phyloP scores from a whole-genome alignment of 768 basidiomycete species.

The Mycena venus region DNA sequence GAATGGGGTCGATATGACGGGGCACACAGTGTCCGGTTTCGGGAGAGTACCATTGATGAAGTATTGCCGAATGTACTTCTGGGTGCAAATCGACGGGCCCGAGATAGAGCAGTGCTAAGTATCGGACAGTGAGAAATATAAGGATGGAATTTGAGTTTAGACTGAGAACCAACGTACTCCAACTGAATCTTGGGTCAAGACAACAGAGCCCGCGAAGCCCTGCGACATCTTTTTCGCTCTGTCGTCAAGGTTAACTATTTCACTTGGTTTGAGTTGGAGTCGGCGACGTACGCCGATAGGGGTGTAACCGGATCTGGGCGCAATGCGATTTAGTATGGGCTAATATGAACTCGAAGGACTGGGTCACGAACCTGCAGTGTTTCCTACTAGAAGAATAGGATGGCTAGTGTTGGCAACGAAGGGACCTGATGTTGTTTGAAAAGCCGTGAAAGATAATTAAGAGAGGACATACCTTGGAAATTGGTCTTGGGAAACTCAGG shows the following conservation, averaged over 20 bases:
- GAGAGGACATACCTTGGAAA: conserved; percentile 16
- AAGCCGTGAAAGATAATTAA: conserved; percentile 46
- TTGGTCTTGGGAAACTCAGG: conserved; percentile 28
- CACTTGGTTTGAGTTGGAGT: background rate
- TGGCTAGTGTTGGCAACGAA: background rate
- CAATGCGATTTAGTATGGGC: too few species aligned
- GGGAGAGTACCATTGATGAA: conserved; percentile 37
- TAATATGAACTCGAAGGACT: too few species aligned
- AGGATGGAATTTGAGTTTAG: background rate
- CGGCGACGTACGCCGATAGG: conserved; percentile 28
- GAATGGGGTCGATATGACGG: conserved; percentile 13
- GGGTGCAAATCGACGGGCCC: conserved; percentile 33
- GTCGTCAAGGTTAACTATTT: background rate
- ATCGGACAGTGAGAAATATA: background rate
- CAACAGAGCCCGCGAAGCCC: conserved; percentile 35
- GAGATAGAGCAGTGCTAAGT: conserved; percentile 36
- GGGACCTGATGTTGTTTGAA: conserved; percentile 62
- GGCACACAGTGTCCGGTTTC: conserved; percentile 32
- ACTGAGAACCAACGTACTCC: conserved; percentile 18
- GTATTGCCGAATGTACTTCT: conserved; percentile 27
- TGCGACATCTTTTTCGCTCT: conserved; percentile 37
- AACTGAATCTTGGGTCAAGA: conserved; percentile 36
- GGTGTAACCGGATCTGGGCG: conserved; percentile 38
- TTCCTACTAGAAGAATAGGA: conserved; percentile 16
- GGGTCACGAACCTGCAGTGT: conserved; percentile 37